phyloP scores from a whole-genome alignment of 2,329 filamentous ascomycete genomes.

The Zalaria sp. region DNA sequence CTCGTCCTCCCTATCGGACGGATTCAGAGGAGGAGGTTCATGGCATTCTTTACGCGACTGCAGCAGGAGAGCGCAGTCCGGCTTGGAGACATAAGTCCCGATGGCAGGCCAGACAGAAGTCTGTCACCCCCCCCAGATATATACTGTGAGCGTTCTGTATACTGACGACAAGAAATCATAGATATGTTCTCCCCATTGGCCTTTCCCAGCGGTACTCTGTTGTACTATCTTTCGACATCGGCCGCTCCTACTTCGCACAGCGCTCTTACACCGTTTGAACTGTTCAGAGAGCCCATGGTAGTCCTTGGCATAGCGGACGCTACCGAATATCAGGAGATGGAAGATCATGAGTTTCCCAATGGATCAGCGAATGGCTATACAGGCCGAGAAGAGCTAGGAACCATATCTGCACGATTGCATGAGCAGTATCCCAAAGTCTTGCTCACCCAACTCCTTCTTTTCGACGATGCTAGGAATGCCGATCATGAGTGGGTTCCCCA shows the following conservation, averaged over 20 bases:
- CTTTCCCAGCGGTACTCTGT: conserved; percentile 71
- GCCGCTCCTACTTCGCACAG: conserved; percentile 67
- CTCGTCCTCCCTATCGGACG: conserved; percentile 75
- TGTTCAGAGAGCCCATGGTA: conserved; percentile 71
- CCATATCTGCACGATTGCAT: conserved; percentile 14
- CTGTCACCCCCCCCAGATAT: conserved; percentile 20
- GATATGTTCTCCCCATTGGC: conserved; percentile 89
- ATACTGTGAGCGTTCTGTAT: conserved; percentile 5
- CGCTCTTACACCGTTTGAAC: conserved; percentile 74
- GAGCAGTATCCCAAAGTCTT: conserved; percentile 64
- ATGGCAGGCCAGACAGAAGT: conserved; percentile 78
- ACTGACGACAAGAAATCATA: conserved; percentile 21
- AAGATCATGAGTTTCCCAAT: conserved; percentile 32
- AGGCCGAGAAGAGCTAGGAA: conserved; percentile 12
- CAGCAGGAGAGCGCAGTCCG: conserved; percentile 68
- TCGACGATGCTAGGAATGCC: conserved; percentile 53
- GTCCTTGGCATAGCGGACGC: conserved; percentile 80
- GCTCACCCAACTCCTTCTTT: conserved; percentile 65
- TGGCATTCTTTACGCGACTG: conserved; percentile 63
- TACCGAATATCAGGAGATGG: conserved; percentile 47
- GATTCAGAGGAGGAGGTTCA: conserved; percentile 70
- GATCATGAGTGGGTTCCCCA: conserved; percentile 41
- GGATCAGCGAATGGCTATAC: neutral
- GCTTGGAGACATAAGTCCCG: conserved; percentile 73
- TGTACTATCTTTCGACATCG: conserved; percentile 78